These are phyloP conservation scores for Neurospora sp. DNA, from an alignment of 495 filamentous ascomycete genomes.

Conservation along the genomic window DNA sequence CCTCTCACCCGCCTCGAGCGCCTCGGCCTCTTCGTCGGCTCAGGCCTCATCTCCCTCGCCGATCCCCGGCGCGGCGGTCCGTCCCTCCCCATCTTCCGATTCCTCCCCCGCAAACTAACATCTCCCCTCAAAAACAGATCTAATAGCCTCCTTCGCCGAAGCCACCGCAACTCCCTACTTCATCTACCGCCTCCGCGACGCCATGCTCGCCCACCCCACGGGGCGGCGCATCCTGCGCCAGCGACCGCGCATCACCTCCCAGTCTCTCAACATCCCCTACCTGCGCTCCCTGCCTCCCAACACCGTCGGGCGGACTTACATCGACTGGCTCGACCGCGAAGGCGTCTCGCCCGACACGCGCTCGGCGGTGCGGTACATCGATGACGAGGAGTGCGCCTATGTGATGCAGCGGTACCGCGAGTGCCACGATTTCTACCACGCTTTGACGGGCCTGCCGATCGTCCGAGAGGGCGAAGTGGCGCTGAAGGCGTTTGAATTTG, in stretches of 20 bases:
- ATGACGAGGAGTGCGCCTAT: slow-evolving; percentile 90
- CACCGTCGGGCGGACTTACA: slow-evolving; percentile 79
- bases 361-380: slow-evolving; percentile 71
- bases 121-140: slow-evolving; percentile 42
- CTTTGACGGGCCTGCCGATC: slow-evolving; percentile 82
- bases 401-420: slow-evolving; percentile 98
- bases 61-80: slow-evolving; percentile 71
- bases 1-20: slow-evolving; percentile 74
- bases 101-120: no score
- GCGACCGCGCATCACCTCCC: slow-evolving; percentile 76
- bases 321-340: slow-evolving; percentile 81
- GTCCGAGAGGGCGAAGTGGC: slow-evolving; percentile 90
- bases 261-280: slow-evolving; percentile 56
- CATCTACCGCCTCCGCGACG: slow-evolving; percentile 81
- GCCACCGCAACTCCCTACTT: slow-evolving; percentile 91
- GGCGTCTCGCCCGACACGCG: slow-evolving; percentile 89
- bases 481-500: slow-evolving; percentile 92
- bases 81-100: neutral
- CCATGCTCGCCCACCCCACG: slow-evolving; percentile 75
- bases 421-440: slow-evolving; percentile 98
- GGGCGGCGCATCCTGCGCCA: slow-evolving; percentile 88
- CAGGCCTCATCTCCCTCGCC: slow-evolving; percentile 65
- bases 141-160: slow-evolving; percentile 90
- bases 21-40: slow-evolving; percentile 68
- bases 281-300: slow-evolving; percentile 62